A percentile compares a stretch with the other conserved stretches of the same genome.
phyloP scores from a whole-genome alignment of 371 early-diverging fungal genomes.

The Zopfochytrium polystomum region DNA sequence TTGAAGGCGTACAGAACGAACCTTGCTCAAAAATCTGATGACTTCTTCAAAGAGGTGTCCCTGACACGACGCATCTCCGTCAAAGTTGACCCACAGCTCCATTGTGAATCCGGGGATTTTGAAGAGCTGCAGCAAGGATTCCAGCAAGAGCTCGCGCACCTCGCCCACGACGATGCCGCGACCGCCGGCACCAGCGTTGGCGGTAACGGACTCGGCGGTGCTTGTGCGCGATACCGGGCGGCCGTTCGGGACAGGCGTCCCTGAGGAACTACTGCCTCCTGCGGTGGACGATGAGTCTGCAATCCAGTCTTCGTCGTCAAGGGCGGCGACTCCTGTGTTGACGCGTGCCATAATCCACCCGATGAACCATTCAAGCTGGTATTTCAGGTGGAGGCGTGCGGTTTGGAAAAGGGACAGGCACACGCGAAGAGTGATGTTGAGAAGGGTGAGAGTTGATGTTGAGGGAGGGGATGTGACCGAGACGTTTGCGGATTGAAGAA shows the following conservation, averaged over 20 bases:
- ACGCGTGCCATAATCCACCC: constrained; percentile 67
- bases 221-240: too few species aligned
- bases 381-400: constrained; percentile 62
- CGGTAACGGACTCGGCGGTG: neutral
- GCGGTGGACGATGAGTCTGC: neutral
- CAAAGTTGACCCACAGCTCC: constrained; percentile 92
- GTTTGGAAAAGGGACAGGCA: constrained; percentile 75
- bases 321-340: constrained; percentile 44
- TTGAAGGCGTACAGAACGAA: constrained; percentile 5
- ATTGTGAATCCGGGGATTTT: constrained; percentile 66
- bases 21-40: constrained; percentile 66
- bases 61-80: constrained; percentile 73
- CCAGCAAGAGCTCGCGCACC: constrained; percentile 77
- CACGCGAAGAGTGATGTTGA: constrained; percentile 62
- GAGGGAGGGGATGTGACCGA: constrained; percentile 40
- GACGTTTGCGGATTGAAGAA: constrained; percentile 45
- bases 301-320: constrained; percentile 47
- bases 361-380: constrained; percentile 78
- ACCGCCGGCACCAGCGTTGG: constrained; percentile 3
- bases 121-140: constrained; percentile 64
- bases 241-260: too few species aligned
- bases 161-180: constrained; percentile 56
- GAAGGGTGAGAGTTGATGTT: constrained; percentile 54
- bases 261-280: too few species aligned
- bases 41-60: constrained; percentile 83